phyloP scores from a whole-genome alignment of 2,329 filamentous ascomycete species.

The Monilinia fructigena region DNA sequence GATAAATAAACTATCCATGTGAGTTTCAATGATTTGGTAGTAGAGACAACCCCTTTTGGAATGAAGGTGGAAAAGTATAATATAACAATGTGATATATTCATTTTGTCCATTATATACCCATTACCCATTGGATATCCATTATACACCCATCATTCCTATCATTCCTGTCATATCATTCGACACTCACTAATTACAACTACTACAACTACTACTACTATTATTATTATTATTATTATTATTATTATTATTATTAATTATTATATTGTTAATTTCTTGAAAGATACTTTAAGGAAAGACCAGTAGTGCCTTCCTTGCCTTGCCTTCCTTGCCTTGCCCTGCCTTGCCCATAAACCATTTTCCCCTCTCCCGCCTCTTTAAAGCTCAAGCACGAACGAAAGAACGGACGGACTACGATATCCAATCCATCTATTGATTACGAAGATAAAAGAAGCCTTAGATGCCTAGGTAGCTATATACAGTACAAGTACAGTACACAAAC shows the following conservation, averaged over 20 bases:
- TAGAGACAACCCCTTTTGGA: neutral
- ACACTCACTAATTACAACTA: neutral
- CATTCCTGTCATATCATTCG: too few species aligned
- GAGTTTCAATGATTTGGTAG: constrained; percentile 14
- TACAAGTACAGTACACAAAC: neutral
- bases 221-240: too few species aligned
- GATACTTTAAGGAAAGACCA: constrained; percentile 1
- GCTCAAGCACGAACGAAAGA: constrained; percentile 18
- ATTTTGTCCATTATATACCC: too few species aligned
- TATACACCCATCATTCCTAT: neutral
- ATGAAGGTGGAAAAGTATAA: neutral
- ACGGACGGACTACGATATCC: constrained; percentile 5
- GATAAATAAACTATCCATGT: constrained; percentile 28
- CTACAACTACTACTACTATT: too few species aligned
- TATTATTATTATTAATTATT: neutral
- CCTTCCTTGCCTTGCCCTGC: too few species aligned
- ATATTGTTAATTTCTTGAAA: constrained; percentile 2
- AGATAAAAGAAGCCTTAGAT: constrained; percentile 17
- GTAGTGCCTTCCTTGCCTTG: neutral
- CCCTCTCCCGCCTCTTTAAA: neutral
- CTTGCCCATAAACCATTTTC: neutral
- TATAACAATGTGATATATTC: too few species aligned
- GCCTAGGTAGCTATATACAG: neutral
- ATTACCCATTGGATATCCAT: too few species aligned
- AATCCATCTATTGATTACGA: constrained; percentile 2